Conservation (phyloP, 495 filamentous ascomycete genomes). For the Amniculicola lignicola region DNA sequence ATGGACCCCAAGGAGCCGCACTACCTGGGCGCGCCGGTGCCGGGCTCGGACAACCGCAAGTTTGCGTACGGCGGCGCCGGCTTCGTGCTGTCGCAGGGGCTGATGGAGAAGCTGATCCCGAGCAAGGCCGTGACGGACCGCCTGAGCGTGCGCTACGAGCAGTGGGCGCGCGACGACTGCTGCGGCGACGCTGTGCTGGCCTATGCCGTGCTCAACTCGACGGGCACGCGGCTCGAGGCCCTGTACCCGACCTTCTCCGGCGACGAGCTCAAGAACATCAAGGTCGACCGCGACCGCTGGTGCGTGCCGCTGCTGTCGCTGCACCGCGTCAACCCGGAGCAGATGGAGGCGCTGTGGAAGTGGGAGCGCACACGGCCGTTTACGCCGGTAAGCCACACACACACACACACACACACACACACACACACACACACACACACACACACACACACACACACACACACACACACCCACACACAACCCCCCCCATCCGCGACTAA, state of each 20-base stretch:
- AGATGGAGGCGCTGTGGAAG: slow-evolving; percentile 25
- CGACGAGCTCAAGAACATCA: slow-evolving; percentile 20
- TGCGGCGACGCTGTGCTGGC: slow-evolving; percentile 28
- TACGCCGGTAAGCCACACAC: slow-evolving; percentile 10
- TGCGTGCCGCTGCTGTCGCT: slow-evolving; percentile 24
- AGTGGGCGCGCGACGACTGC: slow-evolving; percentile 20
- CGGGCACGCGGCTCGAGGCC: slow-evolving; percentile 19
- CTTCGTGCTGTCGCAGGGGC: slow-evolving; percentile 31
- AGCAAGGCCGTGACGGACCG: background rate
- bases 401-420: too few species aligned
- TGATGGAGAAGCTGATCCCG: slow-evolving; percentile 19
- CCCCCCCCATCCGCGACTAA: background rate
- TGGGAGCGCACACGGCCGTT: slow-evolving; percentile 29
- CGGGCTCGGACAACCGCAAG: slow-evolving; percentile 7
- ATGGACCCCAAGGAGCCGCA: slow-evolving; percentile 12
- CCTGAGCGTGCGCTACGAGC: slow-evolving; percentile 21
- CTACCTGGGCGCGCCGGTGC: slow-evolving; percentile 26
- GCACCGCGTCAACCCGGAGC: slow-evolving; percentile 11
- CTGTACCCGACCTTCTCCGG: slow-evolving; percentile 27
- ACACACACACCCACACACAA: too few species aligned
- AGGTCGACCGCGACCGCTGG: slow-evolving; percentile 19
- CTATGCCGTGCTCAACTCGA: slow-evolving; percentile 23
- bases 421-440: too few species aligned
- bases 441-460: too few species aligned
- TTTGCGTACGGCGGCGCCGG: slow-evolving; percentile 31